phyloP scores from a whole-genome alignment of 2,329 filamentous ascomycete genomes.

The Trichoderma harzianum region DNA sequence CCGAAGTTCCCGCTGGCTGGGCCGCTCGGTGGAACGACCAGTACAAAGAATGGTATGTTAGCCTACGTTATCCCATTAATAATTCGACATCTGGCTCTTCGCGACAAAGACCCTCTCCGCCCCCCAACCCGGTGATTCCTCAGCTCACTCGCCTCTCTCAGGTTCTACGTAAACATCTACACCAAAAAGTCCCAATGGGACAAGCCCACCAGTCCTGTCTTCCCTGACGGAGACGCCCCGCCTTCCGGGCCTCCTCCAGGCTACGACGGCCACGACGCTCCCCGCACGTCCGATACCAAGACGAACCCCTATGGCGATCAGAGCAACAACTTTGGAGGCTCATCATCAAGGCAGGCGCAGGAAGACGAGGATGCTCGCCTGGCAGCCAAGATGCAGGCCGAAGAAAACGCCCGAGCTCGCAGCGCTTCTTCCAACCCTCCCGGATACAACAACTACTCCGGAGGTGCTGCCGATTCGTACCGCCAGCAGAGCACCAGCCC shows the following conservation, averaged over 20 bases:
- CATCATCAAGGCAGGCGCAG: slow-evolving; percentile 28
- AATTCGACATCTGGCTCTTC: background rate
- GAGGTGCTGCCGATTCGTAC: slow-evolving; percentile 28
- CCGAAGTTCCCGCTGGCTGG: slow-evolving; percentile 68
- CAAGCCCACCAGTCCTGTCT: slow-evolving; percentile 67
- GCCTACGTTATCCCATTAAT: background rate
- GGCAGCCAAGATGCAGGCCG: slow-evolving; percentile 75
- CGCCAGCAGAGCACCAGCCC: slow-evolving; percentile 26
- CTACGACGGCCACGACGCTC: slow-evolving; percentile 48
- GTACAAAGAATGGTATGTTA: slow-evolving; percentile 74
- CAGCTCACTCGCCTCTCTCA: slow-evolving; percentile 30
- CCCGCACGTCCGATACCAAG: slow-evolving; percentile 55
- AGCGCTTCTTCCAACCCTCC: slow-evolving; percentile 29
- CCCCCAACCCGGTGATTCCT: background rate
- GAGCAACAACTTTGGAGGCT: slow-evolving; percentile 32
- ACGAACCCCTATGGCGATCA: slow-evolving; percentile 64
- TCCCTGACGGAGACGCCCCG: slow-evolving; percentile 42
- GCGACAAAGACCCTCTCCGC: background rate
- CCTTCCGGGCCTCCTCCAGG: slow-evolving; percentile 64
- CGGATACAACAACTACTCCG: slow-evolving; percentile 26
- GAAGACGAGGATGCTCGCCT: slow-evolving; percentile 66
- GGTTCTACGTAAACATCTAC: slow-evolving; percentile 87
- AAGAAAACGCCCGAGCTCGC: slow-evolving; percentile 66
- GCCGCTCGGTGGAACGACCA: slow-evolving; percentile 80
- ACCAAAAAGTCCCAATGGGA: slow-evolving; percentile 93